Evolutionary conservation across 331 rosid species (phyloP), one percentile per base, ranked within the genome.

Genomic region (Malus hybrid): DNA sequence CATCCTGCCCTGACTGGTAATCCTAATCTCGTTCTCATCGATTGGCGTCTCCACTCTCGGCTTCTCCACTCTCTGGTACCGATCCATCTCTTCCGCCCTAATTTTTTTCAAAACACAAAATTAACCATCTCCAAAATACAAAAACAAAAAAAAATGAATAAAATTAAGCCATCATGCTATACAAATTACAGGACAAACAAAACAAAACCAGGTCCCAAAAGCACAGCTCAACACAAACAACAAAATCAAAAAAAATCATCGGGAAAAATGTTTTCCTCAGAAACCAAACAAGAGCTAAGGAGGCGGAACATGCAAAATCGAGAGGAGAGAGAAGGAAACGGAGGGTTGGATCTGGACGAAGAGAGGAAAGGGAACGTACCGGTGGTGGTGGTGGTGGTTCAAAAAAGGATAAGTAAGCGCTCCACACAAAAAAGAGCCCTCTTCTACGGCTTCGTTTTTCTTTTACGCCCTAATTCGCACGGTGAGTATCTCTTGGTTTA

Each of bases 1-100:
- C 97, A 93, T 91, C 91, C 98, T 88, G 8, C 98, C 98, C 86
- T 91, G 96, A 76, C 97, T 93, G 11, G 98, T 93, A 89, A 93
- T 93, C 78, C 96, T 85, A 83, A 93, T 93, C 92, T 93, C 98
- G 77, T 93, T 93, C 76, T 88, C 97, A 77, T 93, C 97, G 63
- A 93, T 91, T 14, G 98, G 96, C 11, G 93, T 88, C 68, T 91
- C 98, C 6, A 90, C 89, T 80, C 89, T 91, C 11, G 93, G 97
- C 92, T 93, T 93, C 92, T 93, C 92, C 68, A 93, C 97, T 81
- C 89, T 93, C 88, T 91, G 96, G 86, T 93, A 93, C 89, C 97
- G 93, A 89, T 93, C 97, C 98, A 93, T 93, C 97, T 91, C 60
- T 18, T 55, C 78, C 7, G 69, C 50, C 65, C 53, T 50, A 14